Conservation (phyloP, 352 stramenopile genomes). For the Pythium grandisporangium region DNA sequence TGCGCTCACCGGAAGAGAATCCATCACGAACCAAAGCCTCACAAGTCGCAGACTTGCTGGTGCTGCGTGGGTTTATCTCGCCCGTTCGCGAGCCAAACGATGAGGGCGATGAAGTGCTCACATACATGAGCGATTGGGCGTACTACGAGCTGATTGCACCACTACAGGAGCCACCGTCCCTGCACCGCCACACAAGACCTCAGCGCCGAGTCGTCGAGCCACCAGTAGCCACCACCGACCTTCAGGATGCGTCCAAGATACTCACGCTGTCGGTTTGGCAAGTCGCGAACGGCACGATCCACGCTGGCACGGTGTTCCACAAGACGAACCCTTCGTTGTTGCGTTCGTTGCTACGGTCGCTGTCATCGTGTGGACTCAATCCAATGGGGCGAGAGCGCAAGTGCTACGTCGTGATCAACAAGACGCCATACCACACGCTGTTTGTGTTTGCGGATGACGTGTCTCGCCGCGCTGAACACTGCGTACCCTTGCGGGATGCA, state of each 20-base stretch:
- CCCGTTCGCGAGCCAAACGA: conserved; percentile 12
- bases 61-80: conserved; percentile 24
- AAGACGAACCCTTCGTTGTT: conserved; percentile 8
- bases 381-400: not conserved
- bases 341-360: not conserved
- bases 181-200: too few relatives aligned
- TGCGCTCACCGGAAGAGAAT: conserved; percentile 11
- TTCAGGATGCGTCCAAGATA: not conserved
- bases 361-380: conserved; percentile 4
- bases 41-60: conserved; percentile 16
- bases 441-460: conserved; percentile 13
- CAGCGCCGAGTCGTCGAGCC: too few relatives aligned
- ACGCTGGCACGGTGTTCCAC: conserved; percentile 15
- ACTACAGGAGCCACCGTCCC: too few relatives aligned
- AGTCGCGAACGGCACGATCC: conserved; percentile 23
- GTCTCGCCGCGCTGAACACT: not conserved
- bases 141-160: conserved; percentile 42
- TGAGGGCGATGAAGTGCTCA: conserved; percentile 7
- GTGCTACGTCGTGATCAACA: conserved; percentile 15
- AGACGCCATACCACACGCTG: not conserved
- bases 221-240: too few relatives aligned
- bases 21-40: conserved; percentile 14
- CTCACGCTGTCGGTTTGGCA: conserved; percentile 19
- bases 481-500: conserved; percentile 6
- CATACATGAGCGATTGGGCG: conserved; percentile 19